A percentile compares a stretch with the other conserved stretches of the same genome.
phyloP scores from a whole-genome alignment of 2,329 filamentous ascomycete genomes.

The Penicillium sp. region DNA sequence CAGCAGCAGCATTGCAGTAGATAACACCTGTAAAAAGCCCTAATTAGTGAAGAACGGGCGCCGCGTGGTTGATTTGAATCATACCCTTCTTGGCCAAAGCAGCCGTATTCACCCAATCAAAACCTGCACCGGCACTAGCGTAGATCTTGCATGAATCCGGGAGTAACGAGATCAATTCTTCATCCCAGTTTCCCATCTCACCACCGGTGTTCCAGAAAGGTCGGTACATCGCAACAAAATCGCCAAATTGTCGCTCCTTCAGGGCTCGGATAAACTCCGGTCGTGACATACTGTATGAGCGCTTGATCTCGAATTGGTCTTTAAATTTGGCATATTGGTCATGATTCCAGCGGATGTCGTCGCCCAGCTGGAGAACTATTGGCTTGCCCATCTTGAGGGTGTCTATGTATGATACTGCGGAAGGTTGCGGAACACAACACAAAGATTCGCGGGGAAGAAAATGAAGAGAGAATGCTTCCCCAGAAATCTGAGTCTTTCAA shows the following conservation, averaged over 20 bases:
- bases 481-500: not conserved
- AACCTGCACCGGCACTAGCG: conserved; percentile 62
- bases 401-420: not conserved
- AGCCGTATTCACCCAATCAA: conserved; percentile 63
- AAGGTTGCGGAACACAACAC: too few relatives aligned
- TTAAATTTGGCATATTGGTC: conserved; percentile 44
- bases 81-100: conserved; percentile 60
- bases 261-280: conserved; percentile 44
- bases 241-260: conserved; percentile 40
- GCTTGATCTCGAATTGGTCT: conserved; percentile 36
- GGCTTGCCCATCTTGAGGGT: conserved; percentile 30
- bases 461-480: not conserved
- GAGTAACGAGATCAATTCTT: conserved; percentile 56
- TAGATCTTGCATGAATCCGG: conserved; percentile 57
- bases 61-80: conserved; percentile 5
- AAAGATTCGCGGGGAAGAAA: not conserved
- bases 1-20: conserved; percentile 71
- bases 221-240: conserved; percentile 52
- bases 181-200: conserved; percentile 65
- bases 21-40: conserved; percentile 20
- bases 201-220: conserved; percentile 66
- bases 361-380: conserved; percentile 47
- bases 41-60: not conserved
- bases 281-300: conserved; percentile 40
- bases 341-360: conserved; percentile 51